These are phyloP conservation scores for Buddleja alternifolia DNA, from an alignment of 257 asterid species.

Conservation along the genomic window DNA sequence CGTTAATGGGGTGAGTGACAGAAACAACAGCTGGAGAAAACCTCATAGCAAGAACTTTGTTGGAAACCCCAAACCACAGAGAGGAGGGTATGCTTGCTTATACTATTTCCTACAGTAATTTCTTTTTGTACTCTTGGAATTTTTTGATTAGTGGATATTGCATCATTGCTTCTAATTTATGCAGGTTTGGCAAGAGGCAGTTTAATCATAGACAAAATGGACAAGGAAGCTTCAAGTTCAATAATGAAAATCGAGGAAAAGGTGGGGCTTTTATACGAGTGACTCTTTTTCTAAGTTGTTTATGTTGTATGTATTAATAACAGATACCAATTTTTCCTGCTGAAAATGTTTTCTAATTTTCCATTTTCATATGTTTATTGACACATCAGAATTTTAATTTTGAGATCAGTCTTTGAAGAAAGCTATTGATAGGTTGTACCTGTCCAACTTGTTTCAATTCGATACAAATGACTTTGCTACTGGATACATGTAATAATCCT, in stretches of 20 bases:
- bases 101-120: conserved; percentile 14
- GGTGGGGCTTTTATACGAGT: conserved; percentile 44
- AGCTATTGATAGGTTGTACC: conserved; percentile 7
- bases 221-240: conserved; percentile 53
- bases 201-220: conserved; percentile 44
- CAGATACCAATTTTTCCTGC: background rate
- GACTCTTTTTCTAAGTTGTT: background rate
- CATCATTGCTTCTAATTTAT: conserved; percentile 32
- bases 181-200: conserved; percentile 52
- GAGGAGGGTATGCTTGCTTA: conserved; percentile 48
- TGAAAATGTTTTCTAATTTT: background rate
- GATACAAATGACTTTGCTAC: background rate
- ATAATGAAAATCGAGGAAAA: conserved; percentile 51
- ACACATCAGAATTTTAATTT: background rate
- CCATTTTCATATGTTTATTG: background rate
- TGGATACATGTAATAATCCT: background rate
- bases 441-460: background rate
- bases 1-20: conserved; percentile 38
- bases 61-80: conserved; percentile 51
- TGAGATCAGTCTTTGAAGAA: background rate
- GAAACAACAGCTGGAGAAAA: conserved; percentile 48
- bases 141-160: conserved; percentile 24
- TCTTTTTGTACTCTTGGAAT: background rate
- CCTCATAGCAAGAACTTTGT: conserved; percentile 48
- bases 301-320: background rate